phyloP scores from a whole-genome alignment of 352 stramenopile species.

The Phytophthora pinifolia region DNA sequence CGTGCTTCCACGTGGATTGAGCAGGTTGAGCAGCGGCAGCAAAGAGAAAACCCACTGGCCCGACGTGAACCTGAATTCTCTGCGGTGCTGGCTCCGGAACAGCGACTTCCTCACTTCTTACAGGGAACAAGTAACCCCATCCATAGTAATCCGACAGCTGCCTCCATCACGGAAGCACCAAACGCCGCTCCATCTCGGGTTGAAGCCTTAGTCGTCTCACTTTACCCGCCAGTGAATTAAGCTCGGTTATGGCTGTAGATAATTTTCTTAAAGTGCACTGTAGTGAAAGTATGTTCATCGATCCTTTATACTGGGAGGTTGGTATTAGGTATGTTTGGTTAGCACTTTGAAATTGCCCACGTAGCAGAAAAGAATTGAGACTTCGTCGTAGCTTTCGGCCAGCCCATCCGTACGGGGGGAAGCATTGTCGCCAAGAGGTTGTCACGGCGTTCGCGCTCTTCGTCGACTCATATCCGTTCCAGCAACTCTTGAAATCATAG shows the following conservation, averaged over 20 bases:
- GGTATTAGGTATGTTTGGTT: constrained; percentile 57
- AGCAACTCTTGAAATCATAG: too few species aligned
- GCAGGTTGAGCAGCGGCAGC: constrained; percentile 55
- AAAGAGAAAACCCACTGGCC: constrained; percentile 39
- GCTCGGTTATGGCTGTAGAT: background rate
- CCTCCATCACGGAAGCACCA: background rate
- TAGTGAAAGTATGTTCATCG: constrained; percentile 4
- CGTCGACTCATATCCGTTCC: too few species aligned
- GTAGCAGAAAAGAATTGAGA: constrained; percentile 83
- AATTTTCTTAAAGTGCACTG: background rate
- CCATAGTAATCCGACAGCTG: constrained; percentile 24
- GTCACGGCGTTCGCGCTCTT: too few species aligned
- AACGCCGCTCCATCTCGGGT: background rate
- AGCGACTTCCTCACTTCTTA: constrained; percentile 50
- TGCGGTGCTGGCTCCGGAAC: constrained; percentile 19
- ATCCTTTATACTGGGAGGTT: too few species aligned
- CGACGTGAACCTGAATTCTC: constrained; percentile 11
- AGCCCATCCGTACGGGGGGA: constrained; percentile 63
- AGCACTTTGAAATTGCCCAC: constrained; percentile 81
- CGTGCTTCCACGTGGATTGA: constrained; percentile 66
- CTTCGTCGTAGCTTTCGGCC: constrained; percentile 73
- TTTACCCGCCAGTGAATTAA: constrained; percentile 8
- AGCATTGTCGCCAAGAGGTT: too few species aligned
- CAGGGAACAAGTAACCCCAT: constrained; percentile 48
- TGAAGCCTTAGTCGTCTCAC: constrained; percentile 11